These are phyloP conservation scores for Ziziphus jujuba DNA, from an alignment of 306 rosid genomes.

Conservation along the genomic window DNA sequence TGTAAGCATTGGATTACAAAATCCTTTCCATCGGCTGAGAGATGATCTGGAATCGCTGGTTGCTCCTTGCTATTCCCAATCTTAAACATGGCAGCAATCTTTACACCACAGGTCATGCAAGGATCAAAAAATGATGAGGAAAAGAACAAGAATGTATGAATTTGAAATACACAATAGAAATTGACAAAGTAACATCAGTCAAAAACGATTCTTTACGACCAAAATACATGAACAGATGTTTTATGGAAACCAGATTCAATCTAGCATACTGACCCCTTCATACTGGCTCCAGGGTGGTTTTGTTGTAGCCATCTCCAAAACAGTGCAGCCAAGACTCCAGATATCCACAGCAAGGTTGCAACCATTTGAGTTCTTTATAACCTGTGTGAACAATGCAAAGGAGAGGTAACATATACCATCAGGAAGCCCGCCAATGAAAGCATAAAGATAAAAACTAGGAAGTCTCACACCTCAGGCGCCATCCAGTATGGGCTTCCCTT, in stretches of 20 bases:
- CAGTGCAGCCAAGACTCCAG: constrained; percentile 99
- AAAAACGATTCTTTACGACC: not conserved
- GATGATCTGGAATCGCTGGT: constrained; percentile 73
- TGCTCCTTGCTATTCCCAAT: constrained; percentile 79
- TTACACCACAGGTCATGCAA: constrained; percentile 19
- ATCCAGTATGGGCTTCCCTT: constrained; percentile 99
- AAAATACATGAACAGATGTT: not conserved
- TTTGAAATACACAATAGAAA: not conserved
- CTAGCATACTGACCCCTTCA: constrained; percentile 82
- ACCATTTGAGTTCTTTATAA: constrained; percentile 78
- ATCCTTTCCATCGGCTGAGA: constrained; percentile 84
- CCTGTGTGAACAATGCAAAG: constrained; percentile 48
- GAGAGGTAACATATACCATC: constrained; percentile 26
- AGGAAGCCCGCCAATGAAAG: constrained; percentile 14
- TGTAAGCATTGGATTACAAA: constrained; percentile 79
- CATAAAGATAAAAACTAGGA: constrained; percentile 19
- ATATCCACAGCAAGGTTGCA: constrained; percentile 95
- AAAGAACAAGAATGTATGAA: not conserved
- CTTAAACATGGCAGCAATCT: constrained; percentile 98
- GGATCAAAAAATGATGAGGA: constrained; percentile 19
- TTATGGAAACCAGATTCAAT: constrained; percentile 4
- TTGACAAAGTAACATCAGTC: not conserved
- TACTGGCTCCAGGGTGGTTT: constrained; percentile 99
- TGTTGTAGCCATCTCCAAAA: constrained; percentile 98
- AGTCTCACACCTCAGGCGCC: constrained; percentile 91